Evolutionary conservation across 2,329 filamentous ascomycete genomes (phyloP), one percentile per base, ranked within the genome.

Genomic region (Elsinoe perseae): DNA sequence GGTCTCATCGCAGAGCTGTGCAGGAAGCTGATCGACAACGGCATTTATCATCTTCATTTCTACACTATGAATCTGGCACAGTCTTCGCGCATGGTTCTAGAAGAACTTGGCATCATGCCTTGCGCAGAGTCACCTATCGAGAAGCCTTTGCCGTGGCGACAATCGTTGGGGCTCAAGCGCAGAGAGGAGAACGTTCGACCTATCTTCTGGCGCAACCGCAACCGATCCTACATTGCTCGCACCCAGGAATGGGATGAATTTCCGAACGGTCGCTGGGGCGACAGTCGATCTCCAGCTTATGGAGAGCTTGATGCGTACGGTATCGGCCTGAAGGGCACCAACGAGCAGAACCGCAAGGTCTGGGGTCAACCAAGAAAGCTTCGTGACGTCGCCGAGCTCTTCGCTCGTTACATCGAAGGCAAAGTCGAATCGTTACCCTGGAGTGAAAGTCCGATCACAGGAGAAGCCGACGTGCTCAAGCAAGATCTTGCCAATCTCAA

Each of bases 211-310:
- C 85, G 92, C 64, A 96, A 97, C 74, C 84, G 93, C 58, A 93
- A 95, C 73, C 90, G 93, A 68, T 95, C 91, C 3, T 98, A 98
- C 66, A 85, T 98, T 56, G 84, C 89, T 56, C 89, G 93, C 56
- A 98, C 93, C 0, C 91, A 96, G 69, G 92, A 96, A 64, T 98
- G 93, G 93, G 93, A 98, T 66, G 93, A 98, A 71, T 98, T 96
- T 65, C 93, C 93, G 56, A 98, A 98, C 77, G 93, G 93, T 46
- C 87, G 93, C 71, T 98, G 93, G 93, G 95, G 93, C 73, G 93
- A 98, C 72, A 92, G 91, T 54, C 83, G 93, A 61, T 97, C 92
- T 58, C 93, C 93, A 59, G 93, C 93, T 52, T 98, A 96, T 67
- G 93, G 93, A 66, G 90, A 96, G 72, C 77, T 97, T 54, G 92